Evolutionary conservation across 2,329 filamentous ascomycete genomes (phyloP).

Genomic region (Penicillium occitanis): DNA sequence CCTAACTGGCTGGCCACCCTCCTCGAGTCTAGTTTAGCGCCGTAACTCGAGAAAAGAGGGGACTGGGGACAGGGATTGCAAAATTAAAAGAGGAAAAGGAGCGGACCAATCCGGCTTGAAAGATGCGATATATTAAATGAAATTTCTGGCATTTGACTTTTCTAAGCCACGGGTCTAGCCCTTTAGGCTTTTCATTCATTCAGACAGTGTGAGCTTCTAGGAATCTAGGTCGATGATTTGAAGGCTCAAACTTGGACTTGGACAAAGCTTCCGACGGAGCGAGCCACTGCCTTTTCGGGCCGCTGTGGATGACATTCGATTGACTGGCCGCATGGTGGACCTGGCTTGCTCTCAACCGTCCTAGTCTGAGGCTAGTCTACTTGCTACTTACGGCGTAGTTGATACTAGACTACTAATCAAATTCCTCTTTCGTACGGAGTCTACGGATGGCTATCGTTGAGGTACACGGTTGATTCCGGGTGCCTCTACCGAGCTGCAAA

Average conservation of each 20-base stretch:
- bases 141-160: conserved; percentile 10
- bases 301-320: conserved; percentile 12
- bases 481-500: not conserved
- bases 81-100: conserved; percentile 2
- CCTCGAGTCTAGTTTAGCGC: conserved; percentile 18
- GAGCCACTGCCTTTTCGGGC: conserved; percentile 19
- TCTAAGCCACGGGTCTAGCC: conserved; percentile 10
- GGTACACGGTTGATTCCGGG: not conserved
- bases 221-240: not conserved
- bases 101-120: conserved; percentile 9
- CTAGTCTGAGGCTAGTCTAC: not conserved
- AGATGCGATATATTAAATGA: conserved; percentile 4
- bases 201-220: not conserved
- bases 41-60: conserved; percentile 10
- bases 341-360: conserved; percentile 7
- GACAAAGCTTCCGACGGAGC: conserved; percentile 19
- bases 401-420: not conserved
- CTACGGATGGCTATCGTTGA: not conserved
- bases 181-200: not conserved
- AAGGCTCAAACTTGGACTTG: conserved; percentile 9
- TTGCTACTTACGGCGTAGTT: conserved; percentile 3
- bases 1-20: conserved; percentile 14
- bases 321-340: conserved; percentile 16
- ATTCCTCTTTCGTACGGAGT: not conserved
- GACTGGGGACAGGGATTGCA: not conserved